These are phyloP conservation scores for Albifimbria verrucaria DNA, from an alignment of 2,329 filamentous ascomycete genomes.

Conservation along the genomic window DNA sequence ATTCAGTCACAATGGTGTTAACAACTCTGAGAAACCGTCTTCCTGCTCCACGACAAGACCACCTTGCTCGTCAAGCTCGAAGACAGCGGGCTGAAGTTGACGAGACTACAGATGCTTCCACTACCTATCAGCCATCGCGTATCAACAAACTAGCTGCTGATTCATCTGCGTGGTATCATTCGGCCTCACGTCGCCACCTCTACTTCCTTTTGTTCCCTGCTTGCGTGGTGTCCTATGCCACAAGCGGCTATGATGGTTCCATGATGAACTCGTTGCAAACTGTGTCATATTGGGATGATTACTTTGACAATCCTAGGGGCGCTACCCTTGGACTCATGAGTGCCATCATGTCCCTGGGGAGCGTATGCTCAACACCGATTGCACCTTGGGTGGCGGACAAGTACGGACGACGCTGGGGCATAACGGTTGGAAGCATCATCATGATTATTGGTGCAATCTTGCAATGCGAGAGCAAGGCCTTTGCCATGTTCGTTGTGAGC, in stretches of 20 bases:
- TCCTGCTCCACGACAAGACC: constrained; percentile 21
- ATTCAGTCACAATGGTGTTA: constrained; percentile 14
- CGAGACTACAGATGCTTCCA: background rate
- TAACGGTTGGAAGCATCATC: constrained; percentile 26
- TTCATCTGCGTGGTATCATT: constrained; percentile 26
- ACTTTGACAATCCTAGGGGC: constrained; percentile 29
- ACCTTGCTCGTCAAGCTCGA: constrained; percentile 15
- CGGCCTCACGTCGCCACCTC: constrained; percentile 22
- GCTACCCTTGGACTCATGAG: constrained; percentile 27
- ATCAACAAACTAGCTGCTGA: constrained; percentile 23
- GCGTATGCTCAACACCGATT: constrained; percentile 31
- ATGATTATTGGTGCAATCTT: constrained; percentile 28
- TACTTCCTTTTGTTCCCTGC: constrained; percentile 31
- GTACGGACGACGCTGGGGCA: constrained; percentile 26
- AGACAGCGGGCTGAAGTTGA: constrained; percentile 9
- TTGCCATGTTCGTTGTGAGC: constrained; percentile 51
- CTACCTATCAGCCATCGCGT: constrained; percentile 18
- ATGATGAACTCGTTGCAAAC: constrained; percentile 49
- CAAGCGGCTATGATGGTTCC: constrained; percentile 46
- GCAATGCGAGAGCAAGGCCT: constrained; percentile 24
- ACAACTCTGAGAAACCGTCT: constrained; percentile 18
- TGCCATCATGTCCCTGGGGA: constrained; percentile 46
- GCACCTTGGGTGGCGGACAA: constrained; percentile 27
- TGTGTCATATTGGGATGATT: constrained; percentile 38
- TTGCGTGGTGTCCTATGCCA: constrained; percentile 32